Conservation (phyloP, 805 yeast genomes). For the Cyberlindnera samutprakarnensis region DNA sequence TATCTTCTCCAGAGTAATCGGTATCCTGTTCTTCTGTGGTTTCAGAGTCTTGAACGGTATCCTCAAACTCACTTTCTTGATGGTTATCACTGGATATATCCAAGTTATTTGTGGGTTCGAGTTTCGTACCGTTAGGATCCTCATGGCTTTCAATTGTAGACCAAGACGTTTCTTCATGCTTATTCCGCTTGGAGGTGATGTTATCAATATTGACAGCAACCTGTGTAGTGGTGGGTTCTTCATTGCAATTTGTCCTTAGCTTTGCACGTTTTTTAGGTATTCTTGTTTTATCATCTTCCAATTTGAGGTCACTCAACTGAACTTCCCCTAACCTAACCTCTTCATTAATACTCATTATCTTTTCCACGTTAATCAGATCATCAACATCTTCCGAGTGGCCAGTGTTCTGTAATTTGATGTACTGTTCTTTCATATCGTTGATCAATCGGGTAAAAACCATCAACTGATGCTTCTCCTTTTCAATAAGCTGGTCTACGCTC, state of each 20-base stretch:
- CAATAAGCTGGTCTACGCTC: slow-evolving; percentile 1
- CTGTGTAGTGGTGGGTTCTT: not conserved
- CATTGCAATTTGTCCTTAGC: not conserved
- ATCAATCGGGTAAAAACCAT: slow-evolving; percentile 15
- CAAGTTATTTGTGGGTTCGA: too few relatives aligned
- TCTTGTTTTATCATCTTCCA: slow-evolving; percentile 1
- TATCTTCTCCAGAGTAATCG: slow-evolving; percentile 1
- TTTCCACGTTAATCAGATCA: slow-evolving; percentile 15
- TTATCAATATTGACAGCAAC: not conserved
- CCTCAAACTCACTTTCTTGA: not conserved
- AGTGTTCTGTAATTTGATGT: slow-evolving; percentile 4
- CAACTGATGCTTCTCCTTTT: slow-evolving; percentile 10
- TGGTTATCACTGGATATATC: too few relatives aligned
- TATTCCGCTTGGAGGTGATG: not conserved
- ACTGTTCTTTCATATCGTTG: slow-evolving; percentile 16
- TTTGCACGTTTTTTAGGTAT: not conserved
- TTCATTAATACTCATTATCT: slow-evolving; percentile 4
- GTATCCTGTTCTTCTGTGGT: not conserved
- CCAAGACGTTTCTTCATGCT: not conserved
- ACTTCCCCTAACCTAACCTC: slow-evolving; percentile 3
- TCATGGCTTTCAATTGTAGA: not conserved
- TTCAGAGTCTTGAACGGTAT: not conserved
- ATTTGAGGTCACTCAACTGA: too few relatives aligned
- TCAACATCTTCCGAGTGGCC: slow-evolving; percentile 15
- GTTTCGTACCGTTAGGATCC: too few relatives aligned